Evolutionary conservation across 495 filamentous ascomycete genomes (phyloP).

Genomic region (Podospora pseudopauciseta): DNA sequence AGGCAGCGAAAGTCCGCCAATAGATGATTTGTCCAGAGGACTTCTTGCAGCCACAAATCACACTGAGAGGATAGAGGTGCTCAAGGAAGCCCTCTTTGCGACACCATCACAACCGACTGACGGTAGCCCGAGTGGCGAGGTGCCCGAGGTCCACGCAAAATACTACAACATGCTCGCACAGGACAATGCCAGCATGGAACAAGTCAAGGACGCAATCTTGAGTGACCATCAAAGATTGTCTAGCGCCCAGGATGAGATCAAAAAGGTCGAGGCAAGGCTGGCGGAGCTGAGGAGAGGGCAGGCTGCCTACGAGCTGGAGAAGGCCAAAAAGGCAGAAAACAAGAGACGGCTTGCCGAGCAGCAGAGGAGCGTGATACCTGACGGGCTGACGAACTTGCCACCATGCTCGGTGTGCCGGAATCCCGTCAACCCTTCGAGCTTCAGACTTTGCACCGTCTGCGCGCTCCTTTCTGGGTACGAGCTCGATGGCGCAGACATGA

Average conservation of each 20-base stretch:
- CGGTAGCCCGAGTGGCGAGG: slow-evolving; percentile 11
- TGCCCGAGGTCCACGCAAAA: slow-evolving; percentile 29
- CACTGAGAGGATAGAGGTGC: slow-evolving; percentile 24
- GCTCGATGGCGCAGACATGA: slow-evolving; percentile 22
- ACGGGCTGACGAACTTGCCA: slow-evolving; percentile 35
- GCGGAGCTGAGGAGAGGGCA: slow-evolving; percentile 43
- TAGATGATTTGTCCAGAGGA: slow-evolving; percentile 20
- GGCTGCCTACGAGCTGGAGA: slow-evolving; percentile 41
- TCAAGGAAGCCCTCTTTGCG: slow-evolving; percentile 37
- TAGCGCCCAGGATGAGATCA: slow-evolving; percentile 34
- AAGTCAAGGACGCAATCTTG: slow-evolving; percentile 36
- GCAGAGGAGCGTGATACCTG: slow-evolving; percentile 21
- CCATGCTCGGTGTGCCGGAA: slow-evolving; percentile 39
- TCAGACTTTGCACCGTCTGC: slow-evolving; percentile 41
- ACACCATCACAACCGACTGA: slow-evolving; percentile 6
- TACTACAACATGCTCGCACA: slow-evolving; percentile 40
- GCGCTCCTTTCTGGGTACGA: slow-evolving; percentile 31
- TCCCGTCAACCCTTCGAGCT: slow-evolving; percentile 25
- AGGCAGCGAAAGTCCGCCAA: slow-evolving; percentile 7
- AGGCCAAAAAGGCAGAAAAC: slow-evolving; percentile 36
- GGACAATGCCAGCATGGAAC: slow-evolving; percentile 32
- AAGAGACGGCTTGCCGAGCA: slow-evolving; percentile 22
- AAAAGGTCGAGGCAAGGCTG: slow-evolving; percentile 34
- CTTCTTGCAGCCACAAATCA: slow-evolving; percentile 23
- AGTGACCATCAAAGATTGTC: slow-evolving; percentile 35